Evolutionary conservation across 2,329 filamentous ascomycete species (phyloP), one percentile per base, ranked within the genome.

Genomic region (Ambrosiella cleistominuta): DNA sequence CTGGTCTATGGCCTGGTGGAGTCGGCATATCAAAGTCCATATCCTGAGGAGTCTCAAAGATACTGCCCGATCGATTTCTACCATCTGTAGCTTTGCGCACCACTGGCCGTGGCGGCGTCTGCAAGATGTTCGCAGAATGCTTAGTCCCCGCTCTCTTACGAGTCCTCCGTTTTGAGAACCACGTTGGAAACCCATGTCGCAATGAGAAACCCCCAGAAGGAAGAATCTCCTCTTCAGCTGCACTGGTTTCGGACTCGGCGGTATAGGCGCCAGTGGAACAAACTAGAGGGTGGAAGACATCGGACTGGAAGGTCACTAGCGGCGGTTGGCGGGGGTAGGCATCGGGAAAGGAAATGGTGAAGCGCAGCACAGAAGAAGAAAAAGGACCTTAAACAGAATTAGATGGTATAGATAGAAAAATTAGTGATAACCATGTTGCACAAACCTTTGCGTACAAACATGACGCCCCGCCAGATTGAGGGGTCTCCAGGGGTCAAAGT

Each of bases 201-300:
- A 97, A 73, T 65, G 86, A 95, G 72, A 96, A 95, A 0, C 88
- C 87, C 1, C 91, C 93, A 0, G 91, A 90, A 0, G 89, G 86
- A 56, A 96, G 72, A 12, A 86, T 76, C 67, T 94, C 87, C 39
- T 88, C 83, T 64, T 95, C 88, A 1, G 82, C 85, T 7, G 88
- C 87, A 67, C 86, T 91, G 0, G 87, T 88, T 53, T 86, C 87
- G 19, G 53, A 54, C 58, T 79, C 78, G 62, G 87, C 89, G 47
- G 88, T 86, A 72, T 95, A 94, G 2, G 88, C 95, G n/a, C 89
- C 95, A 62, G 94, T 76, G 42, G 93, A 90, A 7, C 90, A 89
- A 63, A 97, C 83, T 47, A 98, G 76, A 15, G 91, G 91, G 68
- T 98, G 91, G 69, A 97, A 98, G 64, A 97, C 85, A 68, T 97